Conservation (phyloP, 768 basidiomycete species). For the Rhodosporidiobolus sp. region DNA sequence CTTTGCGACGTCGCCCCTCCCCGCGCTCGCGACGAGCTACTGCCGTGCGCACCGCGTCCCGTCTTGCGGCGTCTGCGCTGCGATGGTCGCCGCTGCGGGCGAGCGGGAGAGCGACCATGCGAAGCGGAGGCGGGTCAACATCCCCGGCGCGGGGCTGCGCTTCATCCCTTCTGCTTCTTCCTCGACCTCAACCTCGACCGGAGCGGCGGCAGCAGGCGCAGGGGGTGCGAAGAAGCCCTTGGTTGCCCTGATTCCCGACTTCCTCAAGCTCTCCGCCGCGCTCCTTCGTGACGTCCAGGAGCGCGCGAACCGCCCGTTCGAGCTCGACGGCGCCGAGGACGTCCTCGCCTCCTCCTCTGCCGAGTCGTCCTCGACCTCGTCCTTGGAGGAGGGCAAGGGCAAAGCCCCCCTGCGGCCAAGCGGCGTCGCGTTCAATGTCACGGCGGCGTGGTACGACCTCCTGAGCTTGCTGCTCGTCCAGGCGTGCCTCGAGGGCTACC, state of each 20-base stretch:
- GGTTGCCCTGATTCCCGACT: conserved; percentile 52
- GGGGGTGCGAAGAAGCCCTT: conserved; percentile 39
- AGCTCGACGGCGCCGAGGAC: conserved; percentile 15
- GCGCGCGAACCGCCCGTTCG: conserved; percentile 13
- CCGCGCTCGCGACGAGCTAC: conserved; percentile 13
- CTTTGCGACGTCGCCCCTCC: conserved; percentile 29
- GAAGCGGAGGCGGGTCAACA: conserved; percentile 13
- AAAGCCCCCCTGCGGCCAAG: background rate
- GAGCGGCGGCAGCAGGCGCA: no score
- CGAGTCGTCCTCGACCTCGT: background rate
- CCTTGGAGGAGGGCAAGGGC: background rate
- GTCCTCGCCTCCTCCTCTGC: background rate
- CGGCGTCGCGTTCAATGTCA: conserved; percentile 48
- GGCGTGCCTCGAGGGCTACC: conserved; percentile 80
- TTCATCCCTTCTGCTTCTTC: background rate
- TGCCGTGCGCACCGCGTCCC: conserved; percentile 39
- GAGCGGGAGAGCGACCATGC: conserved; percentile 22
- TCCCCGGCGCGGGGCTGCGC: conserved; percentile 23
- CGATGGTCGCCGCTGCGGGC: background rate
- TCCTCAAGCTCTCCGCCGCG: conserved; percentile 71
- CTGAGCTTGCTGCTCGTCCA: conserved; percentile 72
- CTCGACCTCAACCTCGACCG: background rate
- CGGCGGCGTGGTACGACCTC: conserved; percentile 76
- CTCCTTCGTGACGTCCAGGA: conserved; percentile 48
- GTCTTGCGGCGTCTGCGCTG: conserved; percentile 29